Conservation (phyloP, 2,329 filamentous ascomycete genomes). For the Phyllosticta ampelicida region DNA sequence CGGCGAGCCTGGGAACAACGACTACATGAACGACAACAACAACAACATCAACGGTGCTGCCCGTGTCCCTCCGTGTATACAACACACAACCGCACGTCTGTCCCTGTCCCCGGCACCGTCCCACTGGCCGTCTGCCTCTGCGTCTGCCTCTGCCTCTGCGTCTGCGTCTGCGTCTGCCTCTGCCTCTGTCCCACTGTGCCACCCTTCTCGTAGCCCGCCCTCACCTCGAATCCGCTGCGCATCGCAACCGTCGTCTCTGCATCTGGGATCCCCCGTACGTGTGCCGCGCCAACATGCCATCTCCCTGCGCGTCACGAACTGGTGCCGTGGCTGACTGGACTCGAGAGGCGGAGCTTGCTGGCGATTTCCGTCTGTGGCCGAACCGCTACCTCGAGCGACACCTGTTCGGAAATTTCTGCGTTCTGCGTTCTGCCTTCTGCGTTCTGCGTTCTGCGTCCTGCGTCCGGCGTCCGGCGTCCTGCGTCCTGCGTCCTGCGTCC, state of each 20-base stretch:
- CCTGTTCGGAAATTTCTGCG: too few relatives aligned
- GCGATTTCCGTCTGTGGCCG: background rate
- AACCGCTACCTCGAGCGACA: background rate
- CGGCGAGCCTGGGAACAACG: background rate
- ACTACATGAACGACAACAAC: too few relatives aligned
- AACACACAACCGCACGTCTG: background rate
- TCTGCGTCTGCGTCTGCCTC: too few relatives aligned
- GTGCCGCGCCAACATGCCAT: background rate
- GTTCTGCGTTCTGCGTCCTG: too few relatives aligned
- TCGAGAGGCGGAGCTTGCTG: background rate
- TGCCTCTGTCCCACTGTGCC: too few relatives aligned
- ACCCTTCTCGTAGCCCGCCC: background rate
- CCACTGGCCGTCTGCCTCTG: too few relatives aligned
- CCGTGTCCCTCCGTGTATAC: background rate
- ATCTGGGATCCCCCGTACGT: background rate
- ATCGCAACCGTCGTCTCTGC: background rate
- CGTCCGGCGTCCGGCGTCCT: too few relatives aligned
- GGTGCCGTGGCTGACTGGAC: too few relatives aligned
- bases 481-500: background rate
- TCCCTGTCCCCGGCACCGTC: too few relatives aligned
- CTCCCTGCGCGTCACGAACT: background rate
- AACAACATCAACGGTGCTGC: too few relatives aligned
- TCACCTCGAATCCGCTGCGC: background rate
- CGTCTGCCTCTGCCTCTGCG: too few relatives aligned
- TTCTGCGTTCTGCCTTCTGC: too few relatives aligned